These are phyloP conservation scores for Ustilago loliicola DNA, from an alignment of 1,284 basidiomycete species.

Conservation along the genomic window DNA sequence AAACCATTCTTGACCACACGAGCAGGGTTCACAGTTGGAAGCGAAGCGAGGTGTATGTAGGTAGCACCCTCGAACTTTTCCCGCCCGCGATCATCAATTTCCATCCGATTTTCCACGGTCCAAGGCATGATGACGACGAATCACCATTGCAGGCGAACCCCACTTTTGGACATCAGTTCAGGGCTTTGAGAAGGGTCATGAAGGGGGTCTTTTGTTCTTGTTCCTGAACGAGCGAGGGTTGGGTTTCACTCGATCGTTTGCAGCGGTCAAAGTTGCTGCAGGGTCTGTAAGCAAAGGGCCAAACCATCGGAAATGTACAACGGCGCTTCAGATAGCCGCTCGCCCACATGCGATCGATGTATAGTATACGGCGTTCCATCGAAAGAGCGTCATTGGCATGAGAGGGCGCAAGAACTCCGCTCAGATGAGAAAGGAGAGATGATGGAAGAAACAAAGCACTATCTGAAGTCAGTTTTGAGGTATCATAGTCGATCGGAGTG, in stretches of 20 bases:
- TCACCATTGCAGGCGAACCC: neutral
- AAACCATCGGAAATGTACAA: neutral
- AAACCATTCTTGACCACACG: neutral
- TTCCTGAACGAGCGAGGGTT: neutral
- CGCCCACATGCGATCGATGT: conserved; percentile 1
- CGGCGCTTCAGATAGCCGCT: neutral
- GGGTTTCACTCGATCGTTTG: neutral
- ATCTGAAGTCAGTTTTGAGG: neutral
- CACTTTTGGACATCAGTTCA: neutral
- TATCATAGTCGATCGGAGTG: neutral
- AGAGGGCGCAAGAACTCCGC: conserved; percentile 10
- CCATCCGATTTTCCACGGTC: neutral
- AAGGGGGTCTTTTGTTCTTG: neutral
- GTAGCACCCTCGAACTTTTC: conserved; percentile 14
- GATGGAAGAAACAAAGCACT: neutral
- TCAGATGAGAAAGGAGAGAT: neutral
- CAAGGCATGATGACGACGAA: conserved; percentile 6
- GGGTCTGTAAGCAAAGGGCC: conserved; percentile 1
- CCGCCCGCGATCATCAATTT: neutral
- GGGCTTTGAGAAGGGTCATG: neutral
- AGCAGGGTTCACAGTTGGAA: conserved; percentile 1
- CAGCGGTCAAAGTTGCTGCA: neutral
- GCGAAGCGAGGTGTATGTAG: neutral
- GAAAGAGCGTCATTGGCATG: conserved; percentile 3
- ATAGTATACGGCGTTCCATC: neutral